Base-by-base conservation (phyloP, 208 protist genomes). In the Wallacemonas collosoma region DNA sequence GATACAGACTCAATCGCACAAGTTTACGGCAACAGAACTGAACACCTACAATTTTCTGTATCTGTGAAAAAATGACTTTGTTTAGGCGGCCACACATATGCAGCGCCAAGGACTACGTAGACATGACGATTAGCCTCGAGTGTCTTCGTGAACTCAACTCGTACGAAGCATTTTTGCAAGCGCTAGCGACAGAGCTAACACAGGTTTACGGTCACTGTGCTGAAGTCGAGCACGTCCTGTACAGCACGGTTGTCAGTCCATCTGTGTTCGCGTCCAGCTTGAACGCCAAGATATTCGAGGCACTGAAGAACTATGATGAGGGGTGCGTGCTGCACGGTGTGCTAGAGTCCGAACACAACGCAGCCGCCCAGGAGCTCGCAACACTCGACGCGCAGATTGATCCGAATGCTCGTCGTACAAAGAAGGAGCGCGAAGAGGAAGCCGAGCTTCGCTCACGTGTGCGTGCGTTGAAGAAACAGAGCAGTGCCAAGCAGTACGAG, bases 41-140 rank as follows among this genome's bases (percentile, higher is more conserved):
- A 14, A 50, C 45, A 50, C 45, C 45, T 6, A 12, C 45, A 50
- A 50, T 26, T 26, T 26, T 26, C 26, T 26, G 26, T 50, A 15
- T 54, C 48, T 55, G 35, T 14, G 5, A 36, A 11, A 54, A 3
- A 26, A 89, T 89, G 79, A 58, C 68, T n/a, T 39, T 89, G 11
- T 91, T 95, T 74, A 73, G 81, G 35, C 82, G 87, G 35, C 89
- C 89, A 1, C 87, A 95, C 60, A 39, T 82, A 3, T 69, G 69
- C 36, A 76, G 81, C 36, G 89, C 69, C 36, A 45, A 76, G 9
- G 63, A 71, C 15, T 60, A 81, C 50, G 83, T 88, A 0, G 85
- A 92, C 8, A 83, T 93, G 36, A 73, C 64, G 1, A 75, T 91
- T 44, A 78, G 86, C n/a, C 71, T 88, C 3, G 75, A 69, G 41